Evolutionary conservation across 257 asterid species (phyloP), one percentile per base, ranked within the genome.

Genomic region (Coffea eugenioides): DNA sequence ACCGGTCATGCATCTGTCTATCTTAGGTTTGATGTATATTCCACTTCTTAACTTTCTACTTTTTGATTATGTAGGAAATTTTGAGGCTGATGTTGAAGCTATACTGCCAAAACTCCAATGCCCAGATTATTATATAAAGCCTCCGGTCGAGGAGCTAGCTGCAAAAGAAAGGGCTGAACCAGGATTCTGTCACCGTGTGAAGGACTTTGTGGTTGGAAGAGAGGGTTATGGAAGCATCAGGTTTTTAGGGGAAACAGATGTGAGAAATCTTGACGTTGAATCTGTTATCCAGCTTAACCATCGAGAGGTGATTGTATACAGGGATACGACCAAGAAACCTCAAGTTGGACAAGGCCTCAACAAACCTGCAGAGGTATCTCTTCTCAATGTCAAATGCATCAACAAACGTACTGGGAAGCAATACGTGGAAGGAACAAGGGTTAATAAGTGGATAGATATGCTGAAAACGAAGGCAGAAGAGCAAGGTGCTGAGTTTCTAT

Each of bases 221-320:
- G 82, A 81, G 46, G 93, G 90, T 20, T 91, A 79, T 49, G 98
- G 98, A 31, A 85, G 91, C 93, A 93, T 93, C 89, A 92, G 89
- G 86, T 93, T 93, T 81, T 88, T 90, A 25, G 95, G 98, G 68
- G 97, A 92, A 83, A 95, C 97, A 1, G 97, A 93, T n/a, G 91
- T 92, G 64, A 82, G 93, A 23, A 85, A 92, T 81, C 94, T 95
- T 3, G 97, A 95, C 69, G 90, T 93, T 25, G 97, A 93, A 87
- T 87, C 93, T 31, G 84, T 89, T 6, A 77, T 95, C 79, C 90
- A 91, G 61, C 92, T 95, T 83, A 91, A 92, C 74, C 69, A 80
- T 11, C 86, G 93, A 1, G 92, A 91, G 81, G 95, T 95, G 83
- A 82, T 84, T 10, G 88, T 92, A 16, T 88, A 92, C 76, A 84